Percentiles rank a stretch among this genome's conserved stretches.
Evolutionary conservation across 1,284 basidiomycete species (phyloP).

Genomic region (Puccinia horiana): DNA sequence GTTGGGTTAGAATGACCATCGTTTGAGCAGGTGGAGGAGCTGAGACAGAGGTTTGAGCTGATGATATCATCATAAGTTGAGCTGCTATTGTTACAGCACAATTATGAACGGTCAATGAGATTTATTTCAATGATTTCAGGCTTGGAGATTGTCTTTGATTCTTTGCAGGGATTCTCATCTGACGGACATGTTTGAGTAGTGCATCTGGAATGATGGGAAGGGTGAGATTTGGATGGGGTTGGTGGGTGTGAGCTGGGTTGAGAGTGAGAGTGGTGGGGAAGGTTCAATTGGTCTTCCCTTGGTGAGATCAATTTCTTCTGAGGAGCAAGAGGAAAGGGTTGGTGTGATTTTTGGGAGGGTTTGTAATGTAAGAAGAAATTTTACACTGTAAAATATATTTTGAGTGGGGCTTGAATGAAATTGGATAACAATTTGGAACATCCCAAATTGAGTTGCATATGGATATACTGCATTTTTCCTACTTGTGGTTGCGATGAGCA

Average conservation of each 20-base stretch:
- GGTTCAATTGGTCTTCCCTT: neutral
- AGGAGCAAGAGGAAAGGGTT: too few species aligned
- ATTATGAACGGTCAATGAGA: constrained; percentile 1
- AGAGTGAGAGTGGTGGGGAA: neutral
- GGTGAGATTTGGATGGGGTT: neutral
- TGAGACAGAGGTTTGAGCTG: neutral
- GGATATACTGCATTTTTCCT: too few species aligned
- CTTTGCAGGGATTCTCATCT: constrained; percentile 23
- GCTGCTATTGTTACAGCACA: constrained; percentile 32
- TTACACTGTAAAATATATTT: too few species aligned
- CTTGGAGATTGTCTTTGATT: neutral
- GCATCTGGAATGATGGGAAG: constrained; percentile 40
- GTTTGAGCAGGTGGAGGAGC: neutral
- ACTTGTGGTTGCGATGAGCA: too few species aligned
- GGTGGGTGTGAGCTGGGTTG: neutral
- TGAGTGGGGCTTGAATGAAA: too few species aligned
- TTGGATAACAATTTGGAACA: too few species aligned
- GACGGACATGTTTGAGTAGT: constrained; percentile 41
- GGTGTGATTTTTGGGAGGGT: too few species aligned
- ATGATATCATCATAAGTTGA: constrained; percentile 18
- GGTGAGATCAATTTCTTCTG: neutral
- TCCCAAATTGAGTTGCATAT: too few species aligned
- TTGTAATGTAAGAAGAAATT: too few species aligned
- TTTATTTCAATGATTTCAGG: neutral
- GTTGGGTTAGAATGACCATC: neutral